Evolutionary conservation across 1,284 basidiomycete species (phyloP).

Genomic region (Puccinia brachypodii): DNA sequence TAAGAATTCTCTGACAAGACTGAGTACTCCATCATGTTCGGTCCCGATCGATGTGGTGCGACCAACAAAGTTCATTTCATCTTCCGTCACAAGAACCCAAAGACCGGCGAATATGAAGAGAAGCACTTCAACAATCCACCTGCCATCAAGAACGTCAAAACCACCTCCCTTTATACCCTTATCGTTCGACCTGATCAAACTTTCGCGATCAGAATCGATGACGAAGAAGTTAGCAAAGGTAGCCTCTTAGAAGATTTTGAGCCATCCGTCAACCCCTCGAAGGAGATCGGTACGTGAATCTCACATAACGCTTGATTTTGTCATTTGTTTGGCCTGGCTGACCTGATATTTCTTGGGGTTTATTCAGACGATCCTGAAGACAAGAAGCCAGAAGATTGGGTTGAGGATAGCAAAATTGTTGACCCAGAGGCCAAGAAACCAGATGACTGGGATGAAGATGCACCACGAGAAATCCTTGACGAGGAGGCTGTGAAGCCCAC

Average conservation of each 20-base stretch:
- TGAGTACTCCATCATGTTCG: slow-evolving; percentile 97
- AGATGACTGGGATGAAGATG: slow-evolving; percentile 93
- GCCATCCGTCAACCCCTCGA: slow-evolving; percentile 88
- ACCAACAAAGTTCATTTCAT: slow-evolving; percentile 82
- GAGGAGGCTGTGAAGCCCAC: slow-evolving; percentile 84
- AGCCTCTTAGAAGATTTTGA: slow-evolving; percentile 89
- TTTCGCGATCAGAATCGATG: slow-evolving; percentile 89
- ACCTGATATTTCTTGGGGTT: neutral
- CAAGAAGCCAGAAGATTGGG: slow-evolving; percentile 88
- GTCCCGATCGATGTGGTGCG: slow-evolving; percentile 69
- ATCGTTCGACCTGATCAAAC: slow-evolving; percentile 84
- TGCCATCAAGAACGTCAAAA: slow-evolving; percentile 79
- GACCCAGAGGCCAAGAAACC: slow-evolving; percentile 75
- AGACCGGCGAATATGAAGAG: slow-evolving; percentile 89
- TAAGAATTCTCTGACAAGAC: slow-evolving; percentile 60
- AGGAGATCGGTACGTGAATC: slow-evolving; percentile 68
- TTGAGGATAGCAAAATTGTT: slow-evolving; percentile 79
- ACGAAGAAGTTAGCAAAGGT: slow-evolving; percentile 74
- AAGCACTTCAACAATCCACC: slow-evolving; percentile 87
- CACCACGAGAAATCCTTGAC: slow-evolving; percentile 84
- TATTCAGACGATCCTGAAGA: slow-evolving; percentile 75
- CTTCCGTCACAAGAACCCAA: slow-evolving; percentile 91
- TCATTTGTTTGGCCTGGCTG: neutral
- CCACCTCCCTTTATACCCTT: slow-evolving; percentile 88
- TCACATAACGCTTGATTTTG: neutral